Conservation (phyloP, 2,329 filamentous ascomycete species). For the Bertia moriformis region DNA sequence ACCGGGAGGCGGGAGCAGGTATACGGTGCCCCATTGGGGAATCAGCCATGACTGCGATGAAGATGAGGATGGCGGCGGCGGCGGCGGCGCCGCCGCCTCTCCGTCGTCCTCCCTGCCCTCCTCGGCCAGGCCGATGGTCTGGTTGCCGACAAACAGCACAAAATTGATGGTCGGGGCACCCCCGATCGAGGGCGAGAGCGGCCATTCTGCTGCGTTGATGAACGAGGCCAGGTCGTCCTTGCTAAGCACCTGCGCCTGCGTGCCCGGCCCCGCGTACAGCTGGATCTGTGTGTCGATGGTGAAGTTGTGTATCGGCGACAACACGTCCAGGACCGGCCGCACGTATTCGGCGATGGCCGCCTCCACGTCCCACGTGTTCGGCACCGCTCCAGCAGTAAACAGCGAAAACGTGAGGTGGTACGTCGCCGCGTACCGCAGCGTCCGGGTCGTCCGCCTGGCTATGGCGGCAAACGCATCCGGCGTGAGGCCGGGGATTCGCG, state of each 20-base stretch:
- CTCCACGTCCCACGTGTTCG: constrained; percentile 86
- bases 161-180: constrained; percentile 92
- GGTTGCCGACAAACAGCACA: constrained; percentile 73
- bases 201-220: constrained; percentile 97
- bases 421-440: constrained; percentile 79
- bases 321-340: constrained; percentile 62
- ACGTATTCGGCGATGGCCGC: constrained; percentile 68
- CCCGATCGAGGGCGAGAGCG: constrained; percentile 83
- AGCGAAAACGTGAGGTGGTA: constrained; percentile 94
- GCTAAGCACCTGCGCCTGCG: constrained; percentile 48
- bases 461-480: constrained; percentile 38
- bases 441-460: constrained; percentile 63
- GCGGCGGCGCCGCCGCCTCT: constrained; percentile 25
- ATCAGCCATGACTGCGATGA: constrained; percentile 73
- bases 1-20: constrained; percentile 32
- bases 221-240: constrained; percentile 86
- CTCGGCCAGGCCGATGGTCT: constrained; percentile 40
- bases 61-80: too few species aligned
- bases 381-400: constrained; percentile 65
- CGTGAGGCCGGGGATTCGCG: constrained; percentile 25
- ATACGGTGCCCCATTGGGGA: constrained; percentile 79
- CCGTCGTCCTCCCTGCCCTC: too few species aligned
- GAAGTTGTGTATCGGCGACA: constrained; percentile 80
- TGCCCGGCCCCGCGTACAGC: constrained; percentile 66
- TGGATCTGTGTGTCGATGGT: constrained; percentile 94